phyloP scores from a whole-genome alignment of 306 rosid species.

The Castanopsis chinensis region DNA sequence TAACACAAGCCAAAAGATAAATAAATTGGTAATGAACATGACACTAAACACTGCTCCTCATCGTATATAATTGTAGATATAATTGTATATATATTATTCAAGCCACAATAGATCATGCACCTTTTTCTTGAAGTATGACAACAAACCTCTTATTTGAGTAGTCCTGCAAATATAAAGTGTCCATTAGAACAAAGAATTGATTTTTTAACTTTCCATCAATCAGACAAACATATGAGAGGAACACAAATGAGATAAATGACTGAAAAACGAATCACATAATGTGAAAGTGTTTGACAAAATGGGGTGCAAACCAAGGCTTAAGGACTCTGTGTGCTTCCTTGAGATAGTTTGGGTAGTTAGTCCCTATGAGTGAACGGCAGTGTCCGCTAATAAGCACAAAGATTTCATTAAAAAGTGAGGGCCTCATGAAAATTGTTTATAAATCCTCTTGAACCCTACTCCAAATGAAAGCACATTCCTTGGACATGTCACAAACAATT shows the following conservation, averaged over 20 bases:
- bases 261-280: background rate
- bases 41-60: background rate
- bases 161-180: slow-evolving; percentile 52
- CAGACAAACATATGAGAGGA: slow-evolving; percentile 4
- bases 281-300: background rate
- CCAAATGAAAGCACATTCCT: slow-evolving; percentile 47
- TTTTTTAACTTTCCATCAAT: background rate
- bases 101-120: slow-evolving; percentile 26
- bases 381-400: slow-evolving; percentile 48
- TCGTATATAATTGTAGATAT: too few relatives aligned
- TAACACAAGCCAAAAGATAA: too few relatives aligned
- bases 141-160: slow-evolving; percentile 86
- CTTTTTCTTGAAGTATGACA: slow-evolving; percentile 82
- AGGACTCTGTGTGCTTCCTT: slow-evolving; percentile 79
- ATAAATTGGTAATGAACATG: too few relatives aligned
- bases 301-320: slow-evolving; percentile 54
- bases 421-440: background rate
- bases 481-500: slow-evolving; percentile 87
- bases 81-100: background rate
- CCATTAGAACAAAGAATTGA: slow-evolving; percentile 28
- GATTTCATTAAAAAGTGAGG: slow-evolving; percentile 10
- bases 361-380: slow-evolving; percentile 93
- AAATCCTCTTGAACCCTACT: background rate
- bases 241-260: slow-evolving; percentile 16
- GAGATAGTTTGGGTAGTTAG: slow-evolving; percentile 66